Evolutionary conservation across 192 early-diverging fungal species (phyloP), one percentile per base, ranked within the genome.

Genomic region (Glomus cerebriforme): DNA sequence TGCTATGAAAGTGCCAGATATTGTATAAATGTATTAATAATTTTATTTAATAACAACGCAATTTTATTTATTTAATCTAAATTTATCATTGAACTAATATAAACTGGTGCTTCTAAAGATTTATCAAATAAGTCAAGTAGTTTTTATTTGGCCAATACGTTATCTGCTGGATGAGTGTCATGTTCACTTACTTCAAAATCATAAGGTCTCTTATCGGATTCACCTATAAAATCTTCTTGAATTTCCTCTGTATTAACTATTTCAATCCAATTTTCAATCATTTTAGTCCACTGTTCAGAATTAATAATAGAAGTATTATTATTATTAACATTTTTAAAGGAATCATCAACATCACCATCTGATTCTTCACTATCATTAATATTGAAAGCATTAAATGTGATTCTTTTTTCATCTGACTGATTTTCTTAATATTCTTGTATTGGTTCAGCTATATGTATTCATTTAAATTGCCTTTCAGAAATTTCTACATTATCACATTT

Each of bases 401-500:
- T 13, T 66, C 26, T 31, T 29, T 66, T 31, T 29, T 66, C 2
- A 2, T 24, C 17, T 60, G 4, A 2, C 26, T 66, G 2, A 66
- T 66, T 12, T 29, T 2, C 31, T 29, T 66, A 5, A 66, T 66
- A 66, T 29, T 7, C 10, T 43, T 70, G 17, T 39, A 70, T 70
- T 22, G n/a, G 68, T 37, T 9, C 35, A 39, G 39, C 68, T 39
- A 70, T 45, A 70, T 70, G 39, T 17, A n/a, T 70, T 70, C n/a
- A 1, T 70, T 70, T 43, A 26, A 17, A 24, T 70, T 45, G n/a
- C 17, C 2, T 26, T 70, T n/a, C 7, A 43, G 39, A 37, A 19
- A 19, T 70, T 70, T 43, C 26, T 22, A 45, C 43, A 22, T 24
- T 27, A 45, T 70, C 7, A 70, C 13, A 29, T n/a, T 70, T 70